These are phyloP conservation scores for Phytophthora crassamura DNA, from an alignment of 352 stramenopile genomes.

Conservation along the genomic window DNA sequence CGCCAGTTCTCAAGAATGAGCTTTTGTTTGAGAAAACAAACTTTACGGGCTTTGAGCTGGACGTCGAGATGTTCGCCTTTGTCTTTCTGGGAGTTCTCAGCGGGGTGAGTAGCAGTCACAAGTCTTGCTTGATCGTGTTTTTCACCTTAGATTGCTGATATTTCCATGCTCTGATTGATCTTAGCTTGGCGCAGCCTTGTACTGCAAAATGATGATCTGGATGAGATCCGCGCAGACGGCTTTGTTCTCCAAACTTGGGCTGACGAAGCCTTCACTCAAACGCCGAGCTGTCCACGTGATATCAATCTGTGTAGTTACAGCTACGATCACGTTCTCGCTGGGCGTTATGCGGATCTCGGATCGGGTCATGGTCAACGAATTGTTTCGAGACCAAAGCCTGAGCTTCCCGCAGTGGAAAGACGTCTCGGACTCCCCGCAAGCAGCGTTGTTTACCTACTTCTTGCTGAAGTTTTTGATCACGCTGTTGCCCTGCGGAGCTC, in stretches of 20 bases:
- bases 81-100: slow-evolving; percentile 70
- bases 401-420: slow-evolving; percentile 72
- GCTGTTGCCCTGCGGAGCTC: slow-evolving; percentile 74
- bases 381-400: slow-evolving; percentile 74
- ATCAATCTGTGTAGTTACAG: slow-evolving; percentile 66
- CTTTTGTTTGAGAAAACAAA: slow-evolving; percentile 84
- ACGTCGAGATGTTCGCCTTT: slow-evolving; percentile 83
- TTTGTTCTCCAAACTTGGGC: slow-evolving; percentile 59
- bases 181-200: slow-evolving; percentile 70
- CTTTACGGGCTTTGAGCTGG: slow-evolving; percentile 83
- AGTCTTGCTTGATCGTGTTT: no score
- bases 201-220: slow-evolving; percentile 63
- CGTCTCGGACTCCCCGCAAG: slow-evolving; percentile 61
- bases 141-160: not conserved
- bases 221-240: slow-evolving; percentile 57
- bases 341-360: slow-evolving; percentile 78
- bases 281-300: slow-evolving; percentile 65
- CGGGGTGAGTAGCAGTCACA: slow-evolving; percentile 46
- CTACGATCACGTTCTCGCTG: slow-evolving; percentile 72
- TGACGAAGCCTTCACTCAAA: slow-evolving; percentile 59
- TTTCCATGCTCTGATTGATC: not conserved
- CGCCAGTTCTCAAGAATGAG: slow-evolving; percentile 77
- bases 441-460: slow-evolving; percentile 76
- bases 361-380: slow-evolving; percentile 78
- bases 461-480: slow-evolving; percentile 80